Percentiles rank a stretch among this genome's conserved stretches.
These are phyloP conservation scores for Cryptococcus sp. DNA, from an alignment of 1,284 basidiomycete genomes.

Conservation along the genomic window DNA sequence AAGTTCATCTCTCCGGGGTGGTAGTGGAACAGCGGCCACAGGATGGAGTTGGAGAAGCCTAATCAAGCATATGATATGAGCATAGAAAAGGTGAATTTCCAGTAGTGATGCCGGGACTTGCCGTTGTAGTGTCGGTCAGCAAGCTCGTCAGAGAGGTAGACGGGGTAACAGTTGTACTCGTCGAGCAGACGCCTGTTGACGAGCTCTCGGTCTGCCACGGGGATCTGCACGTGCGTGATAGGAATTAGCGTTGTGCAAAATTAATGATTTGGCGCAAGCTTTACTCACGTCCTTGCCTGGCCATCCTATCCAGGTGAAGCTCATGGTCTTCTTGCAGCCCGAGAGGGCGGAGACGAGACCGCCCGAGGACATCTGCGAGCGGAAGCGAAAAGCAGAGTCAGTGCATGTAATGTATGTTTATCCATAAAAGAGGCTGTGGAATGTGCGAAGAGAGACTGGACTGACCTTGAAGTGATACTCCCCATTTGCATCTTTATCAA, in stretches of 20 bases:
- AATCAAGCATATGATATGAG: not conserved
- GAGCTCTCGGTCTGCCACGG: slow-evolving; percentile 76
- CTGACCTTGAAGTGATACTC: slow-evolving; percentile 84
- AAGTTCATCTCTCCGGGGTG: slow-evolving; percentile 99
- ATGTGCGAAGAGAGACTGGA: slow-evolving; percentile 1
- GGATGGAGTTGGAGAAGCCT: slow-evolving; percentile 94
- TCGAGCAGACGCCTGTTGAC: slow-evolving; percentile 87
- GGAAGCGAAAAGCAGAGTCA: not conserved
- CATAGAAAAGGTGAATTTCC: not conserved
- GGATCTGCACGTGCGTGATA: slow-evolving; percentile 63
- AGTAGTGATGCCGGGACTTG: slow-evolving; percentile 13
- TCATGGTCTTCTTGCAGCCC: slow-evolving; percentile 94
- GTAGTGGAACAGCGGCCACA: slow-evolving; percentile 99
- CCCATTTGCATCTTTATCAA: slow-evolving; percentile 80
- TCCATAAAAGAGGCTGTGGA: not conserved
- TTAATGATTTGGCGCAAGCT: not conserved
- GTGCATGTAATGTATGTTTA: not conserved
- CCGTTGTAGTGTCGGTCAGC: slow-evolving; percentile 98
- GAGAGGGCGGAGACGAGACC: slow-evolving; percentile 91
- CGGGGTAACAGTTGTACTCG: slow-evolving; percentile 95
- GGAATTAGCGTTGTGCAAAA: not conserved
- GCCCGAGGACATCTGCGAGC: slow-evolving; percentile 76
- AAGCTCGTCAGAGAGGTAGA: slow-evolving; percentile 95
- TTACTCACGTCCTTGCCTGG: slow-evolving; percentile 53
- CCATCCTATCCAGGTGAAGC: slow-evolving; percentile 96